phyloP scores from a whole-genome alignment of 2,329 filamentous ascomycete genomes.

The Xylariaceae sp. region DNA sequence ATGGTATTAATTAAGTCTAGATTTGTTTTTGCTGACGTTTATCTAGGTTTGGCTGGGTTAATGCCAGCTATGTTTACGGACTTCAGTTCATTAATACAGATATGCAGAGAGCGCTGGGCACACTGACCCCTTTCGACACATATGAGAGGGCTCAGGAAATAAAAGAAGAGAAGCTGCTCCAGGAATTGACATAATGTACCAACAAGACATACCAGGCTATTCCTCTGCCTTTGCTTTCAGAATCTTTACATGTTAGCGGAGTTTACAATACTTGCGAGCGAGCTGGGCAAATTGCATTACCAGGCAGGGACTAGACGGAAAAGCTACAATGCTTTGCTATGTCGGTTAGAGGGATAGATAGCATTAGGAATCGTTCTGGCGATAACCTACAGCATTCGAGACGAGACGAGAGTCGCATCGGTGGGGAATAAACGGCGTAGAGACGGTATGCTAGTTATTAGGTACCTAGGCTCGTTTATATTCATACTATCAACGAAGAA shows the following conservation, averaged over 20 bases:
- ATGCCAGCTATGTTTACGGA: conserved; percentile 95
- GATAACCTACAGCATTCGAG: neutral
- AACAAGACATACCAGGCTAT: neutral
- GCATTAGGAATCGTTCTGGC: neutral
- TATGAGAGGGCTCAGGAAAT: conserved; percentile 71
- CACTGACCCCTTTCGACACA: conserved; percentile 82
- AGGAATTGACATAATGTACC: conserved; percentile 26
- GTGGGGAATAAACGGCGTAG: neutral
- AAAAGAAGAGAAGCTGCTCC: conserved; percentile 55
- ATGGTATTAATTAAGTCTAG: conserved; percentile 11
- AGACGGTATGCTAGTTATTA: neutral
- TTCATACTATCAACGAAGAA: neutral
- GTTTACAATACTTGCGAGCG: neutral
- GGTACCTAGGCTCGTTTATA: neutral
- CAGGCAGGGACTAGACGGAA: neutral
- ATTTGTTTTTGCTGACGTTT: too few relatives aligned
- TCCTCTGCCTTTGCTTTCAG: conserved; percentile 3
- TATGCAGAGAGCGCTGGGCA: conserved; percentile 85
- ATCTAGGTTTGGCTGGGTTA: conserved; percentile 93
- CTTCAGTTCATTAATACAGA: conserved; percentile 86
- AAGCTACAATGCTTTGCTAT: neutral
- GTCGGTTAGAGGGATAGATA: neutral
- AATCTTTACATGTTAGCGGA: neutral
- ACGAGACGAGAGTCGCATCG: neutral
- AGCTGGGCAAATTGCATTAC: neutral